phyloP scores from a whole-genome alignment of 2,329 filamentous ascomycete genomes.

The Talaromyces sp. region DNA sequence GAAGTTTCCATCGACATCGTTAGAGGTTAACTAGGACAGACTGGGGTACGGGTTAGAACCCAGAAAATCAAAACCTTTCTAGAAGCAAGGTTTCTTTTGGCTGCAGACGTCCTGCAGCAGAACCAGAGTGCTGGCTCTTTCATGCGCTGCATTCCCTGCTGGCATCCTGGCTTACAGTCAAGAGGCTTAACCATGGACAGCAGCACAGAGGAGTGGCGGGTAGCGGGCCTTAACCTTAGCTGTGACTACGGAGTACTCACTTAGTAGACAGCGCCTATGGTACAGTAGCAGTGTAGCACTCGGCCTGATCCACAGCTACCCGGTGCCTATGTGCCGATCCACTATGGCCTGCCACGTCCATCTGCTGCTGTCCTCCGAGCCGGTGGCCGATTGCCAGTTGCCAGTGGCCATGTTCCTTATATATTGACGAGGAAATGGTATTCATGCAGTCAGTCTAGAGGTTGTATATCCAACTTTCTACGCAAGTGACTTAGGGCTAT shows the following conservation, averaged over 20 bases:
- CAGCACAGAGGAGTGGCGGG: neutral
- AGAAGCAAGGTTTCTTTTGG: constrained; percentile 3
- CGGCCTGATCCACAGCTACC: neutral
- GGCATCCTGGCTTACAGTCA: neutral
- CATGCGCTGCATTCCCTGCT: neutral
- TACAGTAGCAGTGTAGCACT: neutral
- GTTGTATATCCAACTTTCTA: neutral
- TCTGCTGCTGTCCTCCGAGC: neutral
- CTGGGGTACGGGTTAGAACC: neutral
- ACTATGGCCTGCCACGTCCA: neutral
- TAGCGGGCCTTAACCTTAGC: constrained; percentile 7
- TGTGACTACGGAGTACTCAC: too few species aligned
- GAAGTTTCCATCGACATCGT: neutral
- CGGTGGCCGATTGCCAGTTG: neutral
- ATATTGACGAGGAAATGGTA: neutral
- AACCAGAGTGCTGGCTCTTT: constrained; percentile 8
- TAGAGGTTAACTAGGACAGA: neutral
- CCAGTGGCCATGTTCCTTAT: neutral
- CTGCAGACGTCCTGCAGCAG: constrained; percentile 4
- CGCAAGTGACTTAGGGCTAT: constrained; percentile 1
- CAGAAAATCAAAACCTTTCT: neutral
- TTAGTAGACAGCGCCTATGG: neutral
- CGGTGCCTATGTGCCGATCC: neutral
- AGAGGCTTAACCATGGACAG: neutral
- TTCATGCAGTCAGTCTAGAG: neutral